Conservation (phyloP, 2,329 filamentous ascomycete species). For the Bimuria novae-zelandiae region DNA sequence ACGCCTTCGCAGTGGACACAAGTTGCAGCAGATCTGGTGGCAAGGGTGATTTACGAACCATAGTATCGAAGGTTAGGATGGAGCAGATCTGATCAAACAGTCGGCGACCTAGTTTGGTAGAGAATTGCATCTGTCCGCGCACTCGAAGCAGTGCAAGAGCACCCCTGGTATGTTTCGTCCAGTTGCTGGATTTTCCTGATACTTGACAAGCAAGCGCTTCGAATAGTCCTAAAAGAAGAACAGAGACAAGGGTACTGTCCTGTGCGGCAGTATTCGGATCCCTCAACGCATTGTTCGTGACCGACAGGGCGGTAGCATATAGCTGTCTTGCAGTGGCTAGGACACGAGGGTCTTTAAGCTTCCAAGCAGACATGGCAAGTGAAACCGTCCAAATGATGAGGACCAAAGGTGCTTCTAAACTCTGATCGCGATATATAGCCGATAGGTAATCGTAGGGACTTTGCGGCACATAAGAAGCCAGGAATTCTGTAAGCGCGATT, state of each 20-base stretch:
- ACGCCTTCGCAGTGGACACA: slow-evolving; percentile 1
- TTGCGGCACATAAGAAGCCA: slow-evolving; percentile 22
- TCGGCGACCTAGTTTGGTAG: slow-evolving; percentile 15
- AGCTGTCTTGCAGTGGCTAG: slow-evolving; percentile 13
- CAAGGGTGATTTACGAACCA: slow-evolving; percentile 11
- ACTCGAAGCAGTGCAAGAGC: slow-evolving; percentile 21
- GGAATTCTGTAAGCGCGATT: slow-evolving; percentile 18
- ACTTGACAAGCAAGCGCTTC: slow-evolving; percentile 19
- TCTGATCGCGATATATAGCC: slow-evolving; percentile 1
- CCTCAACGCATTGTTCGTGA: slow-evolving; percentile 17
- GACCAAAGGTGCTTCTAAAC: neutral
- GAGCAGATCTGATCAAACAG: slow-evolving; percentile 22
- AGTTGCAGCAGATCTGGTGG: slow-evolving; percentile 13
- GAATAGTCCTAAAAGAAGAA: slow-evolving; percentile 21
- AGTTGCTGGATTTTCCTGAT: slow-evolving; percentile 15
- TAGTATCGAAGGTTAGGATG: slow-evolving; percentile 16
- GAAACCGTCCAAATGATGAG: slow-evolving; percentile 17
- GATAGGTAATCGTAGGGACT: slow-evolving; percentile 26
- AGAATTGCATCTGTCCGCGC: slow-evolving; percentile 15
- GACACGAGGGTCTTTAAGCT: slow-evolving; percentile 8
- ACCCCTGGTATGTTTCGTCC: slow-evolving; percentile 21
- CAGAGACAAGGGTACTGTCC: slow-evolving; percentile 20
- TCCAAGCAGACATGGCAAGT: slow-evolving; percentile 16
- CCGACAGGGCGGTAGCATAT: slow-evolving; percentile 13
- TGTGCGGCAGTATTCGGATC: slow-evolving; percentile 5